phyloP scores from a whole-genome alignment of 2,329 filamentous ascomycete genomes.

The Dothideomycetes sp. region DNA sequence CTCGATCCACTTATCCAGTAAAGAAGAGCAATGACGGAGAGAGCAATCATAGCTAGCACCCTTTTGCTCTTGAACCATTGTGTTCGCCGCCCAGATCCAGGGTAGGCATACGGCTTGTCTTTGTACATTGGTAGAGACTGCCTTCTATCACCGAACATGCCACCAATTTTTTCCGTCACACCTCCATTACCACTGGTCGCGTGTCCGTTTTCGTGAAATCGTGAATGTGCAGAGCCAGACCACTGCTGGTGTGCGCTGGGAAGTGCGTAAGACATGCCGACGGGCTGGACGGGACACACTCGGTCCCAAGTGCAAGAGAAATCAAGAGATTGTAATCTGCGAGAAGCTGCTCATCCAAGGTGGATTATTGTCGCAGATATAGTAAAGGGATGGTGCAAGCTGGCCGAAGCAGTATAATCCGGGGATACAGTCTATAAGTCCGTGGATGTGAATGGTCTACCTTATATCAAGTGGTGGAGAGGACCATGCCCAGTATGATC shows the following conservation, averaged over 20 bases:
- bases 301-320: no score
- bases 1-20: slow-evolving; percentile 65
- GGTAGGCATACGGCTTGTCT: slow-evolving; percentile 82
- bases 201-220: slow-evolving; percentile 4
- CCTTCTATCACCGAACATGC: slow-evolving; percentile 50
- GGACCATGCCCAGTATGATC: no score
- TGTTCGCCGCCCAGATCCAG: slow-evolving; percentile 43
- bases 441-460: no score
- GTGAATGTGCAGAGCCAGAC: slow-evolving; percentile 2
- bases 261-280: slow-evolving; percentile 5
- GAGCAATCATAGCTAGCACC: slow-evolving; percentile 38
- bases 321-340: no score
- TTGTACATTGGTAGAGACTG: slow-evolving; percentile 85
- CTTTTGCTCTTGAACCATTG: slow-evolving; percentile 56
- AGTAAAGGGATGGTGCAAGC: no score
- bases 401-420: no score
- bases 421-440: no score
- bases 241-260: background rate
- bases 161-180: slow-evolving; percentile 39
- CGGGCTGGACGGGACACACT: background rate
- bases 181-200: slow-evolving; percentile 9
- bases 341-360: no score
- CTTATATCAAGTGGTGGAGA: no score
- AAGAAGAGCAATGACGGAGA: slow-evolving; percentile 47
- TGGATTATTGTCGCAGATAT: no score